Conservation (phyloP, 1,284 basidiomycete genomes). For the Ganoderma resinaceum region DNA sequence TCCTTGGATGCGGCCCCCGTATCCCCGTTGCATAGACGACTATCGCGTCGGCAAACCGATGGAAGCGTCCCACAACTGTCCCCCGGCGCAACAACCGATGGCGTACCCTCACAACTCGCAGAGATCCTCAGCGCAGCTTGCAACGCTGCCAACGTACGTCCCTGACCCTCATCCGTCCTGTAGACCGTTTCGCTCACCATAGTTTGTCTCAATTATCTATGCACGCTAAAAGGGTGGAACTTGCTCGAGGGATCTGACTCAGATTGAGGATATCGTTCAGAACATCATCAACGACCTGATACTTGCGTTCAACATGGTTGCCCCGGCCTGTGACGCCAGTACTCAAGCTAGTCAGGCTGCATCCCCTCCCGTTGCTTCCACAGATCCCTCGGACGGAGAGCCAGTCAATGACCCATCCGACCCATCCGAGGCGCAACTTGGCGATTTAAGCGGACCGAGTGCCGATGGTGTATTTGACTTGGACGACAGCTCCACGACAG, state of each 20-base stretch:
- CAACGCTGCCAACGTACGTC: not conserved
- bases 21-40: not conserved
- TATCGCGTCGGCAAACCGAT: not conserved
- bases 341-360: not conserved
- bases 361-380: not conserved
- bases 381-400: not conserved
- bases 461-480: not conserved
- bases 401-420: not conserved
- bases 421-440: not conserved
- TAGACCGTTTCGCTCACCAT: not conserved
- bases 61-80: not conserved
- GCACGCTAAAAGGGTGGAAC: not conserved
- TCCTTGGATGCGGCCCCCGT: constrained; percentile 5
- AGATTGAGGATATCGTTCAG: not conserved
- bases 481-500: not conserved
- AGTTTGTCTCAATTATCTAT: not conserved
- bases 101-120: not conserved
- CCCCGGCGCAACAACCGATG: not conserved
- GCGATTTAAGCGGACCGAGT: not conserved
- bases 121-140: not conserved
- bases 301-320: not conserved
- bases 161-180: not conserved
- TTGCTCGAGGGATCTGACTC: not conserved
- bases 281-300: not conserved
- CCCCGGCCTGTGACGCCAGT: not conserved